phyloP scores from a whole-genome alignment of 1,284 basidiomycete genomes.

The Trichosporon sp. region DNA sequence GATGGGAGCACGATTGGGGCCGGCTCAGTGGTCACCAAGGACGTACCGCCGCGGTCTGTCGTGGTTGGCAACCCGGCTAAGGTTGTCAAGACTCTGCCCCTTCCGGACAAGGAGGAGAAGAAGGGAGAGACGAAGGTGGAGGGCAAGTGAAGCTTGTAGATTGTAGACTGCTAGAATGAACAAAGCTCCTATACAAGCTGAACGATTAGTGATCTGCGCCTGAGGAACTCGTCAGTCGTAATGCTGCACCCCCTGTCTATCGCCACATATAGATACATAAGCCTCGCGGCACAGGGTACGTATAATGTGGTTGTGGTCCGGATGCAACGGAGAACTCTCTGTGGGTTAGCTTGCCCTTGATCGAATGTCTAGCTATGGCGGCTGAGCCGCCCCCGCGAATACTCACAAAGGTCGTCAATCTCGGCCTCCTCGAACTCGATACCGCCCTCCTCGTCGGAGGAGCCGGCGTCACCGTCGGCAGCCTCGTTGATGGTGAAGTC shows the following conservation, averaged over 20 bases:
- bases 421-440: constrained; percentile 82
- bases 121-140: background rate
- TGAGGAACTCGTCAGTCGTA: too few species aligned
- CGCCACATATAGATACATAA: constrained; percentile 15
- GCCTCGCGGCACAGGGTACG: constrained; percentile 18
- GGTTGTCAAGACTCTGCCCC: constrained; percentile 55
- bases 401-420: constrained; percentile 58
- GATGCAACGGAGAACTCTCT: constrained; percentile 18
- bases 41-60: constrained; percentile 56
- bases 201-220: too few species aligned
- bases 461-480: constrained; percentile 63
- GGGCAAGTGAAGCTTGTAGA: background rate
- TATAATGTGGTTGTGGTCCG: constrained; percentile 15
- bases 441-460: constrained; percentile 71
- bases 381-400: background rate
- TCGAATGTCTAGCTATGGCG: background rate
- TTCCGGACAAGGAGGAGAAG: constrained; percentile 34
- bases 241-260: background rate
- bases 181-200: too few species aligned
- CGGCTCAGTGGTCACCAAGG: constrained; percentile 59
- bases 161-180: background rate
- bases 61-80: constrained; percentile 59
- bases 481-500: constrained; percentile 99
- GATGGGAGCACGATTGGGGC: constrained; percentile 59
- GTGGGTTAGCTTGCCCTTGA: background rate